A percentile compares a stretch with the other conserved stretches of the same genome.
These are phyloP conservation scores for Torulaspora quercuum DNA, from an alignment of 805 yeast genomes.

Conservation along the genomic window DNA sequence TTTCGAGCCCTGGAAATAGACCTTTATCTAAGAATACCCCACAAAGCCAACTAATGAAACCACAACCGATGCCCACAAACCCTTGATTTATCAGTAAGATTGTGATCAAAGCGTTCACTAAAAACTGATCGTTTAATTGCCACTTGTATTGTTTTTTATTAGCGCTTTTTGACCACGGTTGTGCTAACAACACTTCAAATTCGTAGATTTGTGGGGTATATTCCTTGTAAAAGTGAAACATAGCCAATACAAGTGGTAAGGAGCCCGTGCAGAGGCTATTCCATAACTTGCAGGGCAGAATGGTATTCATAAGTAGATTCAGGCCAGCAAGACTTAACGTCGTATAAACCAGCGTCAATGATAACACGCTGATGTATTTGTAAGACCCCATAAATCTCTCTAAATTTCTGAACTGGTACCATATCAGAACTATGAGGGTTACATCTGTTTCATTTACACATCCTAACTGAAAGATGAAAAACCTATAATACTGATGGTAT, in stretches of 20 bases:
- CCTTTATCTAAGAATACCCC: slow-evolving; percentile 45
- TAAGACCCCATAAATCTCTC: slow-evolving; percentile 58
- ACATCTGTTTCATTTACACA: slow-evolving; percentile 60
- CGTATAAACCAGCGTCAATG: slow-evolving; percentile 48
- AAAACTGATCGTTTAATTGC: slow-evolving; percentile 37
- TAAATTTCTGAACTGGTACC: slow-evolving; percentile 51
- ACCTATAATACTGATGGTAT: slow-evolving; percentile 58
- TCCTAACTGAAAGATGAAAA: slow-evolving; percentile 47
- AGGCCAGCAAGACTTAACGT: slow-evolving; percentile 38
- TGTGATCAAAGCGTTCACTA: slow-evolving; percentile 32
- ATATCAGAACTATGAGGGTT: slow-evolving; percentile 43
- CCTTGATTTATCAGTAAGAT: slow-evolving; percentile 46
- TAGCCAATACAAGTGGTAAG: slow-evolving; percentile 39
- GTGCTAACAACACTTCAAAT: slow-evolving; percentile 38
- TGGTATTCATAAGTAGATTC: slow-evolving; percentile 31
- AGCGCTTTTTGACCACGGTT: slow-evolving; percentile 19
- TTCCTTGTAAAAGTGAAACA: slow-evolving; percentile 41
- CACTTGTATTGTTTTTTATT: slow-evolving; percentile 22
- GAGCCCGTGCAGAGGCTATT: slow-evolving; percentile 43
- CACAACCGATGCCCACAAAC: slow-evolving; percentile 38
- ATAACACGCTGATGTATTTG: slow-evolving; percentile 48
- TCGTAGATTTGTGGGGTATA: slow-evolving; percentile 42
- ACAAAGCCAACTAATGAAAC: slow-evolving; percentile 42
- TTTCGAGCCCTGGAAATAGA: slow-evolving; percentile 42
- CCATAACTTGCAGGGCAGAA: slow-evolving; percentile 42